Base-by-base conservation (phyloP, 192 early-diverging fungal genomes). In the Lunasporangiospora selenospora region DNA sequence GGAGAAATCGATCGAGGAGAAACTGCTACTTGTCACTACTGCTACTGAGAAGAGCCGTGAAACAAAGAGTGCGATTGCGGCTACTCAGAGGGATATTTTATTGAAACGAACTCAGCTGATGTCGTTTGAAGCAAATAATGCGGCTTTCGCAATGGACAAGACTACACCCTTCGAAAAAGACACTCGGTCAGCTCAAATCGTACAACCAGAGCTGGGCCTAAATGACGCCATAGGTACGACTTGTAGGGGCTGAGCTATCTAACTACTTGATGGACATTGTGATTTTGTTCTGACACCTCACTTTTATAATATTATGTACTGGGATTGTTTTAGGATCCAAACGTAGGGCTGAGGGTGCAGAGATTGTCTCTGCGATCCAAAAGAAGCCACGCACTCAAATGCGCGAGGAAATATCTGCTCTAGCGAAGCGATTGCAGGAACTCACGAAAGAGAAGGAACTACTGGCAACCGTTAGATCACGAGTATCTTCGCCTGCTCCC, bases 351-450 rank as follows among this genome's bases (percentile, higher is more conserved):
- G 39, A 53, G 11, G 49, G 16, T 21, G 2, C n/a, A 1, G 34
- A 18, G 6, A 18, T 23, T 5, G 16, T 32, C 36, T 12, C 21
- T 1, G 12, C 30, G 21, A 33, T 24, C 1, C n/a, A 19, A 4
- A 65, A 65, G 19, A 65, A 42, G 38, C 53, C 53, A 12, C 43
- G 53, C 21, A 42, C 41, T n/a, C 45, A 49, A 0, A 42, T 26
- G 6, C 53, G 45, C 7, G 53, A 65, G 16, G 46, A 57, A 30
- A 11, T 55, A 8, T 50, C 53, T 27, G 62, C 41, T 6, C 45
- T 64, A 11, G 31, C 62, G 11, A 65, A 65, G 23, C 16, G 63
- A 16, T 33, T 59, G 57, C 21, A 59, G 42, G 65, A 67, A 53
- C 36, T 67, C 12, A 48, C 33, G 3, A 46, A 33, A 30, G 64